Conservation (phyloP, 345 rosid genomes). For the Murraya koenigii region DNA sequence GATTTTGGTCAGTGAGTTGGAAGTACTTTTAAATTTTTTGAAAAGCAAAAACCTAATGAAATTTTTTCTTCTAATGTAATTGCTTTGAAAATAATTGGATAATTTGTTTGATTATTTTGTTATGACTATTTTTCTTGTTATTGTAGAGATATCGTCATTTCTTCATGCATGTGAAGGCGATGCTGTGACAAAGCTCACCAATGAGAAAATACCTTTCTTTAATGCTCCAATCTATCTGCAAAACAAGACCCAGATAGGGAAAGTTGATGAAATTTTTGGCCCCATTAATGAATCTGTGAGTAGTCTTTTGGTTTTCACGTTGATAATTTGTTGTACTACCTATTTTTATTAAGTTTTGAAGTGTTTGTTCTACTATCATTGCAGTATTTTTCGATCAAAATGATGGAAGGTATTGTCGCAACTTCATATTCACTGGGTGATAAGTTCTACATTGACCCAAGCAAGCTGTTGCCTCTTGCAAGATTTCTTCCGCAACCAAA, state of each 20-base stretch:
- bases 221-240: constrained; percentile 82
- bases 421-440: constrained; percentile 72
- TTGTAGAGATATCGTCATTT: constrained; percentile 72
- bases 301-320: background rate
- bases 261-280: constrained; percentile 95
- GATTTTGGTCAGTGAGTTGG: background rate
- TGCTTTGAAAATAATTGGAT: background rate
- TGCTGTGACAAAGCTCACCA: constrained; percentile 80
- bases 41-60: background rate
- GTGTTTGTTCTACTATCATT: background rate
- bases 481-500: constrained; percentile 91
- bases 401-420: constrained; percentile 96
- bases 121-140: background rate
- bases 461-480: constrained; percentile 78
- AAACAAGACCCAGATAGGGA: constrained; percentile 92
- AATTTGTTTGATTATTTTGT: background rate
- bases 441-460: constrained; percentile 82
- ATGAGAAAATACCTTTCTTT: constrained; percentile 80
- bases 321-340: background rate
- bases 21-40: background rate
- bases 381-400: constrained; percentile 75
- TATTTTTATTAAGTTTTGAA: background rate
- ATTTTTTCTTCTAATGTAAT: background rate
- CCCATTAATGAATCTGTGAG: constrained; percentile 94
- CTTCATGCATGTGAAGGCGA: constrained; percentile 96